These are phyloP conservation scores for Cytospora piceae DNA, from an alignment of 2,329 filamentous ascomycete genomes.

Conservation along the genomic window DNA sequence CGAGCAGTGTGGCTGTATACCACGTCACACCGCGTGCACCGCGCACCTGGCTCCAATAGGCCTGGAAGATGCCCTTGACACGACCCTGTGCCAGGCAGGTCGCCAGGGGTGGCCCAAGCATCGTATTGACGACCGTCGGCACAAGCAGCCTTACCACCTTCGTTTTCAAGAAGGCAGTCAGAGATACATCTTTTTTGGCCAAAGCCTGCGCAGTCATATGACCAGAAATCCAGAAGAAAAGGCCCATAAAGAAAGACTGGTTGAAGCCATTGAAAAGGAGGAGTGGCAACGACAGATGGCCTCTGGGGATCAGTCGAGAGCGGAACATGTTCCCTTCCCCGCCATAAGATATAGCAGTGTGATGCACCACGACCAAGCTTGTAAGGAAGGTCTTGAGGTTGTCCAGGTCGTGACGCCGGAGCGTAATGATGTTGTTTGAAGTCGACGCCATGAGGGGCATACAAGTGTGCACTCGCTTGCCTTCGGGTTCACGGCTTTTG, in stretches of 20 bases:
- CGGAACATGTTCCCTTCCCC: slow-evolving; percentile 23
- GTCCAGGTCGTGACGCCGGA: slow-evolving; percentile 31
- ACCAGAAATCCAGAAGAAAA: slow-evolving; percentile 32
- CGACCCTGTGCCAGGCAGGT: slow-evolving; percentile 3
- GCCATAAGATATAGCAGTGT: slow-evolving; percentile 33
- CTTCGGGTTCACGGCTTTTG: no score
- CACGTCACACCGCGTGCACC: slow-evolving; percentile 32
- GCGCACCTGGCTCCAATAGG: slow-evolving; percentile 15
- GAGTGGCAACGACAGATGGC: slow-evolving; percentile 23
- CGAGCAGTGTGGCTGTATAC: slow-evolving; percentile 33
- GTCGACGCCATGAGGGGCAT: neutral
- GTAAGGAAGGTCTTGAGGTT: slow-evolving; percentile 32
- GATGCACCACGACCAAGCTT: slow-evolving; percentile 33
- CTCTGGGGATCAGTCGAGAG: slow-evolving; percentile 16
- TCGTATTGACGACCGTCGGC: slow-evolving; percentile 30
- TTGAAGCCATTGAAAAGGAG: slow-evolving; percentile 32
- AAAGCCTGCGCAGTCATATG: slow-evolving; percentile 32
- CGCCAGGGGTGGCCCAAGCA: slow-evolving; percentile 17
- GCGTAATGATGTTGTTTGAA: neutral
- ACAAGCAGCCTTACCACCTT: slow-evolving; percentile 31
- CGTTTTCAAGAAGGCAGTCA: slow-evolving; percentile 27
- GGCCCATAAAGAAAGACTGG: slow-evolving; percentile 34
- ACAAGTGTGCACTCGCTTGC: neutral
- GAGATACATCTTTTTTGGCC: neutral
- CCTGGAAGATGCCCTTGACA: neutral